Evolutionary conservation across 2,329 filamentous ascomycete species (phyloP).

Genomic region (Nemania sp.): DNA sequence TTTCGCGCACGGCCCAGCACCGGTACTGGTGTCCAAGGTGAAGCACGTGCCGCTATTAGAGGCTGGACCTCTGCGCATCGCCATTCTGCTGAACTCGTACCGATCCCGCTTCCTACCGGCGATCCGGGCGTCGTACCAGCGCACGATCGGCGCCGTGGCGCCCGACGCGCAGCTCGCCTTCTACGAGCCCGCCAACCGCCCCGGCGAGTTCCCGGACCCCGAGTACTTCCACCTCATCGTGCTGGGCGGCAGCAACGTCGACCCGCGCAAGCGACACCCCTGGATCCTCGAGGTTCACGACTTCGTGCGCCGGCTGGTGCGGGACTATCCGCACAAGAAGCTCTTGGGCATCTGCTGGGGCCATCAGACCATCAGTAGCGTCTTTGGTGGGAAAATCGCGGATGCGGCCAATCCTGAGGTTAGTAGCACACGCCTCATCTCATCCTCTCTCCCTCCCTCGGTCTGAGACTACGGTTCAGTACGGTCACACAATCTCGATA

Average conservation of each 20-base stretch:
- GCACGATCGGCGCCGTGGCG: conserved; percentile 41
- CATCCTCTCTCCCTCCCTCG: not conserved
- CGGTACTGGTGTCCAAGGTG: conserved; percentile 1
- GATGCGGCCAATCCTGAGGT: conserved; percentile 47
- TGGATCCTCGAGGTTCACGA: conserved; percentile 49
- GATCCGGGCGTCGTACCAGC: conserved; percentile 44
- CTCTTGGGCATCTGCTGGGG: conserved; percentile 54
- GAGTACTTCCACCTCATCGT: conserved; percentile 48
- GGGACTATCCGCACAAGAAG: conserved; percentile 40
- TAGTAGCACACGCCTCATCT: conserved; percentile 12
- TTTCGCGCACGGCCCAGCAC: conserved; percentile 2
- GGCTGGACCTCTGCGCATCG: conserved; percentile 37
- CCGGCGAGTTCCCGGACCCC: conserved; percentile 44
- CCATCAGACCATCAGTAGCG: conserved; percentile 48
- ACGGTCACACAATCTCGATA: not conserved
- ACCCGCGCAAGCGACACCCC: conserved; percentile 45
- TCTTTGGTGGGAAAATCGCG: conserved; percentile 46
- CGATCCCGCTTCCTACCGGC: conserved; percentile 43
- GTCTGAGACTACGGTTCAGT: not conserved
- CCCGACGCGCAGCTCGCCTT: conserved; percentile 40
- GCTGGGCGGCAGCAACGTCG: conserved; percentile 49
- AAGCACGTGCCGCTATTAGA: not conserved
- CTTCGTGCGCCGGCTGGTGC: conserved; percentile 44
- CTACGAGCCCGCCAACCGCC: conserved; percentile 45
- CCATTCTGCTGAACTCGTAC: conserved; percentile 47